Evolutionary conservation across 352 stramenopile species (phyloP).

Genomic region (Hyaloperonospora arabidopsidis): DNA sequence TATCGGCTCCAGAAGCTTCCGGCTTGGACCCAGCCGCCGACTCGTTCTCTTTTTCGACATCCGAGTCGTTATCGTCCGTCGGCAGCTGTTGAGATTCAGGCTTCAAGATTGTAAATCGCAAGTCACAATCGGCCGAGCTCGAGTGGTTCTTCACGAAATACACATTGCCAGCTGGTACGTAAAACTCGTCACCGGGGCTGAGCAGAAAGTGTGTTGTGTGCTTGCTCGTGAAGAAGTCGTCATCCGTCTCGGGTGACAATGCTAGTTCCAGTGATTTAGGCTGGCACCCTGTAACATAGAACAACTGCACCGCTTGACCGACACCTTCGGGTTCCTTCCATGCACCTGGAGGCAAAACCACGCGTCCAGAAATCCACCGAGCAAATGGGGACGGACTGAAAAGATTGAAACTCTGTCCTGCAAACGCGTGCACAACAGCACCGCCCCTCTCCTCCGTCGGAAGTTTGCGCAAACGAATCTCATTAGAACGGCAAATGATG

Average conservation of each 20-base stretch:
- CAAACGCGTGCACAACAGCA: slow-evolving; percentile 41
- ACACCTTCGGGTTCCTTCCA: slow-evolving; percentile 94
- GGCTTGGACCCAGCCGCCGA: slow-evolving; percentile 4
- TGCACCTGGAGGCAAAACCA: slow-evolving; percentile 87
- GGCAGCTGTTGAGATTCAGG: slow-evolving; percentile 28
- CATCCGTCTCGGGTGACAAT: slow-evolving; percentile 54
- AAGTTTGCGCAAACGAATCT: slow-evolving; percentile 70
- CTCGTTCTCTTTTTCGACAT: slow-evolving; percentile 17
- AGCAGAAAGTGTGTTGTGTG: slow-evolving; percentile 92
- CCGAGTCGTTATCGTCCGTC: slow-evolving; percentile 17
- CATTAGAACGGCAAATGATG: slow-evolving; percentile 62
- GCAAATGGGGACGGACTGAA: slow-evolving; percentile 55
- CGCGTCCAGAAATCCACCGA: slow-evolving; percentile 86
- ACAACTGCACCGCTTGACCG: slow-evolving; percentile 90
- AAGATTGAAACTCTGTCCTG: slow-evolving; percentile 86
- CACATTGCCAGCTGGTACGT: slow-evolving; percentile 92
- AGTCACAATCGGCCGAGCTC: slow-evolving; percentile 61
- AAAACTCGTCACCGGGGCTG: slow-evolving; percentile 92
- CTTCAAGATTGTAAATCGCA: slow-evolving; percentile 95
- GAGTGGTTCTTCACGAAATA: slow-evolving; percentile 97
- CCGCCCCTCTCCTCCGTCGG: slow-evolving; percentile 45
- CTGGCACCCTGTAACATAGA: slow-evolving; percentile 89
- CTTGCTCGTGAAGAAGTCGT: slow-evolving; percentile 82
- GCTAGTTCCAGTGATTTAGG: slow-evolving; percentile 68
- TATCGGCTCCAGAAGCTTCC: slow-evolving; percentile 9